These are phyloP conservation scores for Cercospora sp. DNA, from an alignment of 2,329 filamentous ascomycete species.

Conservation along the genomic window DNA sequence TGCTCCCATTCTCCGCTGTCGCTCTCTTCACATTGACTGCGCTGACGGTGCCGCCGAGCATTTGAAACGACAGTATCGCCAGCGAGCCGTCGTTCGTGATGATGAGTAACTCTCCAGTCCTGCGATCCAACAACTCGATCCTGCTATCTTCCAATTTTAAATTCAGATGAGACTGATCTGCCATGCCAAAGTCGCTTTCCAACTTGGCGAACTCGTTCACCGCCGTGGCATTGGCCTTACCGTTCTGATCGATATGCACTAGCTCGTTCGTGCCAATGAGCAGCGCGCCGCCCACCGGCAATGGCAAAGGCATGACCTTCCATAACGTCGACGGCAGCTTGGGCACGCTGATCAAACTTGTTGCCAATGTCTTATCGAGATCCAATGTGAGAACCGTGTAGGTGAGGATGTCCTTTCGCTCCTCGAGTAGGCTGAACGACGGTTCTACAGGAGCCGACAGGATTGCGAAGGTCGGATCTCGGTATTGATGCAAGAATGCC, in stretches of 20 bases:
- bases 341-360: conserved; percentile 82
- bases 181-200: conserved; percentile 78
- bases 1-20: conserved; percentile 61
- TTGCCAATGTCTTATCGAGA: conserved; percentile 88
- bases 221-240: conserved; percentile 86
- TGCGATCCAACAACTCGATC: conserved; percentile 72
- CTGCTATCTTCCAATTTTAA: conserved; percentile 79
- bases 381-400: conserved; percentile 97
- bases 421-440: conserved; percentile 70
- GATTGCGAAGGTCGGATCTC: conserved; percentile 95
- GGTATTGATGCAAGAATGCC: conserved; percentile 92
- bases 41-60: conserved; percentile 89
- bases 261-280: conserved; percentile 86
- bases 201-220: conserved; percentile 88
- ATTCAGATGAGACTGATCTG: conserved; percentile 78
- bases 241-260: conserved; percentile 93
- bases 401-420: conserved; percentile 79
- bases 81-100: conserved; percentile 74
- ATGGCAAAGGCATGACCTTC: conserved; percentile 76
- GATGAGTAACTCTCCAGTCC: conserved; percentile 81
- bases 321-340: conserved; percentile 85
- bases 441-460: conserved; percentile 74
- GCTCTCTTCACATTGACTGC: conserved; percentile 74
- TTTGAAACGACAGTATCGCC: conserved; percentile 74
- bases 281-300: conserved; percentile 84